Percentiles rank a stretch among this genome's conserved stretches.
These are phyloP conservation scores for Pythium phragmiticola DNA, from an alignment of 352 stramenopile species.

Conservation along the genomic window DNA sequence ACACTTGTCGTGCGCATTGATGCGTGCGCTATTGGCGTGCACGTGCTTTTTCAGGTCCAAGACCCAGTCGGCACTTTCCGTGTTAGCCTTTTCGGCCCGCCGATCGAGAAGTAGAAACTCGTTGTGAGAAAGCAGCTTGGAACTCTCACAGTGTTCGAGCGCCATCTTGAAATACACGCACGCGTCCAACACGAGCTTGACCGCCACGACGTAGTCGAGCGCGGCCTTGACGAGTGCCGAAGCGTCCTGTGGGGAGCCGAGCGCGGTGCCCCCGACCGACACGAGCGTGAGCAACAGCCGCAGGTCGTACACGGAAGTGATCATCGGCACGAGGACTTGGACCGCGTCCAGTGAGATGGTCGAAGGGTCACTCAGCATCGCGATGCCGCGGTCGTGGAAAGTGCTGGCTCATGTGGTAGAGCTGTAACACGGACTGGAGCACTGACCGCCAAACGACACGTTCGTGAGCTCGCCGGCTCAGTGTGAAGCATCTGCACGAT, in stretches of 20 bases:
- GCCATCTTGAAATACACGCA: constrained; percentile 36
- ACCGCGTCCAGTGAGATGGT: background rate
- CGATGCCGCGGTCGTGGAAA: background rate
- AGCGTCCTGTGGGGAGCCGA: background rate
- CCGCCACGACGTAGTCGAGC: constrained; percentile 26
- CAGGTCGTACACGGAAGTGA: constrained; percentile 15
- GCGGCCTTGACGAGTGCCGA: constrained; percentile 14
- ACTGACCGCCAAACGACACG: background rate
- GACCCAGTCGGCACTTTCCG: constrained; percentile 12
- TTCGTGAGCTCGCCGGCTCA: background rate
- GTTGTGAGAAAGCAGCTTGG: constrained; percentile 4
- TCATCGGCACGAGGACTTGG: constrained; percentile 1
- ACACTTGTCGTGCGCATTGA: constrained; percentile 4
- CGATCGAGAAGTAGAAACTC: constrained; percentile 22
- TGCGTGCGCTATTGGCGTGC: constrained; percentile 8
- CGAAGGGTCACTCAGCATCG: background rate
- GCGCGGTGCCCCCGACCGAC: background rate
- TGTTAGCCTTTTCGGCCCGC: constrained; percentile 18
- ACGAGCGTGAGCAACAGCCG: background rate
- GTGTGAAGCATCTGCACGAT: background rate
- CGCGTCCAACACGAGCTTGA: constrained; percentile 29
- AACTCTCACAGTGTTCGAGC: constrained; percentile 27
- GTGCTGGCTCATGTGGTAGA: background rate
- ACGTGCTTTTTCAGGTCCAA: constrained; percentile 6
- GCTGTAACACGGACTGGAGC: background rate